phyloP scores from a whole-genome alignment of 352 stramenopile genomes.

The Stramenopiles sp. region DNA sequence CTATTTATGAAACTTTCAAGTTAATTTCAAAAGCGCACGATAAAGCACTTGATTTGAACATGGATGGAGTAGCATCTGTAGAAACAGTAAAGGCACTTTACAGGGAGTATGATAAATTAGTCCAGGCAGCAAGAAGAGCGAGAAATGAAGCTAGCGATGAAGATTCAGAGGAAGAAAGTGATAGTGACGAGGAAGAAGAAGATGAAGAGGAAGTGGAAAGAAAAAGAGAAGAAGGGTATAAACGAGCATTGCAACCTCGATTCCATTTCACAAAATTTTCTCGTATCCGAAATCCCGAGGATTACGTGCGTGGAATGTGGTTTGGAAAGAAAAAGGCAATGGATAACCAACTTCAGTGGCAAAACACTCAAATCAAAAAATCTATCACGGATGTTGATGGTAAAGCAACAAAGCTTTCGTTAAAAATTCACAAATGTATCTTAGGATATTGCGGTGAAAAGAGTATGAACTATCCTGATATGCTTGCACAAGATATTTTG shows the following conservation, averaged over 20 bases:
- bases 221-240: not conserved
- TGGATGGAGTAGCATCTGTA: not conserved
- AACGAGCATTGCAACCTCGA: not conserved
- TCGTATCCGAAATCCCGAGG: not conserved
- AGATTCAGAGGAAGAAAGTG: not conserved
- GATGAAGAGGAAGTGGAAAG: slow-evolving; percentile 6
- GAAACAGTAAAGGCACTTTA: not conserved
- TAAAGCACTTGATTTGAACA: not conserved
- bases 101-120: not conserved
- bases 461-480: slow-evolving; percentile 72
- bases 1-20: slow-evolving; percentile 1
- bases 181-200: not conserved
- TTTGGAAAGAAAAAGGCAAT: slow-evolving; percentile 5
- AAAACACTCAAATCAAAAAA: not conserved
- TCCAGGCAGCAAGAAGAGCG: not conserved
- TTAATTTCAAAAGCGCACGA: not conserved
- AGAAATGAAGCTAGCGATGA: slow-evolving; percentile 4
- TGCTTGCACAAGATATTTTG: slow-evolving; percentile 73
- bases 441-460: slow-evolving; percentile 82
- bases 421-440: slow-evolving; percentile 64
- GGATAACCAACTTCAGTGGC: not conserved
- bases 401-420: not conserved
- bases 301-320: slow-evolving; percentile 2
- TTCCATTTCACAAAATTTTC: slow-evolving; percentile 2
- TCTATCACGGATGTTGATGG: not conserved